Base-by-base conservation (phyloP, 345 rosid species). In the Linum lewisii region DNA sequence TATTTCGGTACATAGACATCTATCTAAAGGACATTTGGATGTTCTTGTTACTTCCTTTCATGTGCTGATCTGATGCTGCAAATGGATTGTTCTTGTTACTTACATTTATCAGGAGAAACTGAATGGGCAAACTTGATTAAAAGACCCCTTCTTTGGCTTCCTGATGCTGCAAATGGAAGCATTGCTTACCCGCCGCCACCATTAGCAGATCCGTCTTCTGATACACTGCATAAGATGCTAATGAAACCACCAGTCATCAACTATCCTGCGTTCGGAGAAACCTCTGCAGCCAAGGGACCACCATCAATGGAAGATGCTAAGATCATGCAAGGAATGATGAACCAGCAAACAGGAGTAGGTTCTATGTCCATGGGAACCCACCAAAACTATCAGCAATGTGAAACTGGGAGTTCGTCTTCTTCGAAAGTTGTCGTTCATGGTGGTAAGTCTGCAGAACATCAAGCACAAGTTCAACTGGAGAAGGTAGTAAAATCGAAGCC, bases 61-160 rank as follows among this genome's bases (percentile, higher is more conserved):
- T n/a, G n/a, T 52, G 20, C 1, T 34, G 57, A 11, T 63, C 57
- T 1, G 24, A 37, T 32, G n/a, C n/a, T n/a, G n/a, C n/a, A n/a
- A n/a, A n/a, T n/a, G n/a, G n/a, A n/a, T n/a, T 25, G 60, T 54
- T 16, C 4, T 2, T 4, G n/a, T n/a, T n/a, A n/a, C n/a, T 21
- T 55, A 8, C 21, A n/a, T 45, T 24, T 58, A 1, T 42, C 75
- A 85, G 96, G 86, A 57, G 99, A 83, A 73, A 67, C 79, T 4
- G 96, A 87, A 68, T 90, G 99, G 96, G 95, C 88, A 22, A 82
- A 67, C 72, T 65, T 87, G 83, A 75, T 87, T n/a, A 94, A 87
- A 68, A 78, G 88, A 61, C 86, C 96, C 6, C 74, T 90, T 3
- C 55, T 82, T 51, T 78, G 78, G 69, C 64, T 74, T 64, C 79